These are phyloP conservation scores for Euptelea pleiosperma DNA, from an alignment of 164 flowering plant genomes.

Conservation along the genomic window DNA sequence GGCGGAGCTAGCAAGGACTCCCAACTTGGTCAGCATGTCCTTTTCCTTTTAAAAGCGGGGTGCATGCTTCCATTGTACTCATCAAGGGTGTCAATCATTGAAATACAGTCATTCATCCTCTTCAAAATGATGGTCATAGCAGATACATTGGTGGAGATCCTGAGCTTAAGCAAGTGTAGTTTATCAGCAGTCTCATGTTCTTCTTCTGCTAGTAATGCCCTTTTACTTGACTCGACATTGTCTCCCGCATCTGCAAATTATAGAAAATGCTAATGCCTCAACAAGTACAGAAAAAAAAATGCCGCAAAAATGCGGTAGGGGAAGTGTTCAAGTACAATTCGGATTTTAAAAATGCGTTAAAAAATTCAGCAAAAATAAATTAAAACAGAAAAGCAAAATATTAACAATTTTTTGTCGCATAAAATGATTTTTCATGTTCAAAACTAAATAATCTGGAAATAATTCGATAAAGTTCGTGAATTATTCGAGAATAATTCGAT, in stretches of 20 bases:
- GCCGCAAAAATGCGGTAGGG: too few species aligned
- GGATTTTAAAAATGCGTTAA: too few species aligned
- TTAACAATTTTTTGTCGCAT: too few species aligned
- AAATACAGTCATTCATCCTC: conserved; percentile 61
- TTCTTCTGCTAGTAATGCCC: conserved; percentile 15
- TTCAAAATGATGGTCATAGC: conserved; percentile 45
- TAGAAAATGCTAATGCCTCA: not conserved
- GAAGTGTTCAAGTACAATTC: too few species aligned
- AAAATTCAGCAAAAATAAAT: too few species aligned
- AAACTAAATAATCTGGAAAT: too few species aligned
- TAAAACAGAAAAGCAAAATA: too few species aligned
- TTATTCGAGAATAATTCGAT: too few species aligned
- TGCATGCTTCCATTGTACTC: conserved; percentile 32
- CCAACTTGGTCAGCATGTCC: conserved; percentile 25
- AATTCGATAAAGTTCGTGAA: too few species aligned
- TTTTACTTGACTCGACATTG: conserved; percentile 11
- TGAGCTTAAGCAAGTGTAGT: conserved; percentile 40
- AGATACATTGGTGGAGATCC: conserved; percentile 47
- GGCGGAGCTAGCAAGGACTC: not conserved
- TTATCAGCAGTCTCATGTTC: conserved; percentile 36
- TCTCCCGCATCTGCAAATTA: conserved; percentile 20
- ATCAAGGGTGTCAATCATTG: conserved; percentile 51
- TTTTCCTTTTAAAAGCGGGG: conserved; percentile 66
- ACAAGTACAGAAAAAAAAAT: not conserved
- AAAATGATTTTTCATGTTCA: too few species aligned